A percentile compares a stretch with the other conserved stretches of the same genome.
Conservation (phyloP, 176 grass and related monocot species). For the Poa annua region DNA sequence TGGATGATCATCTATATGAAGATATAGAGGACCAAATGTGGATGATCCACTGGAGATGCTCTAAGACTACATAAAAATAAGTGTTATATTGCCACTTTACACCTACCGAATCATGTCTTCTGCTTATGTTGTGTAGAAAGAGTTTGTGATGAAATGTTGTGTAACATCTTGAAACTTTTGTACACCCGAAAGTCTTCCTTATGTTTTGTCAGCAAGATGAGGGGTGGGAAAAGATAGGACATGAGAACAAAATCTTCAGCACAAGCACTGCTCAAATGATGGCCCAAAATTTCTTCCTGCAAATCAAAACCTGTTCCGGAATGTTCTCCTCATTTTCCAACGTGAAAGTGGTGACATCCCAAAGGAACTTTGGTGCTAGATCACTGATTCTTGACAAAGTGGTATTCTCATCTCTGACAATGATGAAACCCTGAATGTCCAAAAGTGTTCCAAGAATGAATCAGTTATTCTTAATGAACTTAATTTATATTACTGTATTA, state of each 20-base stretch:
- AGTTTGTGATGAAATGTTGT: neutral
- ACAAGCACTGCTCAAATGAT: slow-evolving; percentile 60
- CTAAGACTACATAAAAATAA: slow-evolving; percentile 13
- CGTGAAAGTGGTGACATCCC: slow-evolving; percentile 69
- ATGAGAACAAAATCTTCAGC: neutral
- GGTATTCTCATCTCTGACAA: slow-evolving; percentile 77
- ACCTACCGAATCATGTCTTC: neutral
- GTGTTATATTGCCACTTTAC: slow-evolving; percentile 2
- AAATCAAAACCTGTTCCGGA: slow-evolving; percentile 66
- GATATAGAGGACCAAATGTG: no score
- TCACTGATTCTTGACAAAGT: slow-evolving; percentile 72
- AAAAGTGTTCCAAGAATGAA: slow-evolving; percentile 23
- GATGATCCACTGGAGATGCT: no score
- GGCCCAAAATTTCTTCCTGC: slow-evolving; percentile 94
- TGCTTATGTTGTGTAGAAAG: neutral
- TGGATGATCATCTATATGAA: no score
- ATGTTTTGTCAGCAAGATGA: neutral
- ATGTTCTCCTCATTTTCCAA: slow-evolving; percentile 68
- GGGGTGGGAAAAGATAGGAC: neutral
- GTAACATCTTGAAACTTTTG: slow-evolving; percentile 11
- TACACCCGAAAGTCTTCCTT: neutral
- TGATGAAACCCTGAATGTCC: slow-evolving; percentile 72
- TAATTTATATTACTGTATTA: slow-evolving; percentile 1
- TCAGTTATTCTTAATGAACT: neutral
- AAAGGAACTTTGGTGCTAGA: slow-evolving; percentile 89